A percentile compares a stretch with the other conserved stretches of the same genome.
These are phyloP conservation scores for Ambrosia artemisiifolia DNA, from an alignment of 129 eudicot species.

Conservation along the genomic window DNA sequence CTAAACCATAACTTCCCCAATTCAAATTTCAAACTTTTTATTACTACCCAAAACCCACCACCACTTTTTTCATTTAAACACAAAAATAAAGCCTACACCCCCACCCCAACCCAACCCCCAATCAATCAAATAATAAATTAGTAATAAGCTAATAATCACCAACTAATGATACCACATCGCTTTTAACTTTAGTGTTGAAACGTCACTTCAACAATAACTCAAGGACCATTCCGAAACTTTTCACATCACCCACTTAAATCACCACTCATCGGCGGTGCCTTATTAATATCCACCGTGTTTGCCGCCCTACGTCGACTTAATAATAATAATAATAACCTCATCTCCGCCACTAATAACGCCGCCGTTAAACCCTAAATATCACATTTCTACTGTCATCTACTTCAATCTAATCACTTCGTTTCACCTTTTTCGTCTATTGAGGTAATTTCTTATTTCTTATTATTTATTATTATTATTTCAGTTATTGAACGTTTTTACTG, in stretches of 20 bases:
- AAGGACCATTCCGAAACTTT: constrained; percentile 22
- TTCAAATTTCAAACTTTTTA: constrained; percentile 15
- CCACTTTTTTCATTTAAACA: not conserved
- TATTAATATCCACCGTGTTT: constrained; percentile 32
- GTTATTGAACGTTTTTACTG: constrained; percentile 22
- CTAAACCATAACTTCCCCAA: not conserved
- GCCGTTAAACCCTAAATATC: constrained; percentile 11
- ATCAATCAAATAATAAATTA: too few relatives aligned
- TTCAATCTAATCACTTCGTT: constrained; percentile 15
- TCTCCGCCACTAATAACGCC: constrained; percentile 15
- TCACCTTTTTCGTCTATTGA: not conserved
- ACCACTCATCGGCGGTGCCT: constrained; percentile 26
- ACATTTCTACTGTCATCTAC: constrained; percentile 7
- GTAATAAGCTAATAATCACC: constrained; percentile 24
- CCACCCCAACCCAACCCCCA: too few relatives aligned
- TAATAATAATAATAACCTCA: not conserved
- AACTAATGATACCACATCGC: constrained; percentile 26
- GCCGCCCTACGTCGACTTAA: constrained; percentile 49
- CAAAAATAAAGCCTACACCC: not conserved
- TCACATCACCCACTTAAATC: constrained; percentile 28
- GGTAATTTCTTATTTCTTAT: constrained; percentile 6
- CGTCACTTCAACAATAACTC: constrained; percentile 37
- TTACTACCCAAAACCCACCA: not conserved
- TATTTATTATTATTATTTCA: constrained; percentile 20
- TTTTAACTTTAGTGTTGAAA: constrained; percentile 37